phyloP scores from a whole-genome alignment of 2,329 filamentous ascomycete genomes.

The Alternaria infectoria region DNA sequence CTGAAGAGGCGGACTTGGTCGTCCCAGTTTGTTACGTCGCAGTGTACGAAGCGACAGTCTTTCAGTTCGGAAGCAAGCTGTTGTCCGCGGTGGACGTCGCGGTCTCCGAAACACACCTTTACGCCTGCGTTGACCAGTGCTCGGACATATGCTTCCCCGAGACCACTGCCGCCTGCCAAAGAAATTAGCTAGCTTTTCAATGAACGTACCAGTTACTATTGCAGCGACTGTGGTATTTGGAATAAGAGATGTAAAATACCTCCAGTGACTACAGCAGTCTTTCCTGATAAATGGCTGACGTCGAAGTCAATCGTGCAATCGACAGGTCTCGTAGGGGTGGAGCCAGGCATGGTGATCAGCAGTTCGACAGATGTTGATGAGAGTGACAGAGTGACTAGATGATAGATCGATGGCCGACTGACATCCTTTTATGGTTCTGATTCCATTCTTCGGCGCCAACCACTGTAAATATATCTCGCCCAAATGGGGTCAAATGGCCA shows the following conservation, averaged over 20 bases:
- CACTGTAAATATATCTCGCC: background rate
- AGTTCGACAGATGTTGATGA: background rate
- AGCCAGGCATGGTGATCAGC: background rate
- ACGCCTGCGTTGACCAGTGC: background rate
- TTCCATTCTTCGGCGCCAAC: background rate
- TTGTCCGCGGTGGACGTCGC: background rate
- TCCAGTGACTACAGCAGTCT: background rate
- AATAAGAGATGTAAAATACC: background rate
- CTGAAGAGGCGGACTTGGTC: constrained; percentile 10
- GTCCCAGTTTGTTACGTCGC: constrained; percentile 16
- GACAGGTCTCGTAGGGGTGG: background rate
- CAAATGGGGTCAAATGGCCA: background rate
- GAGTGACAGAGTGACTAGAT: background rate
- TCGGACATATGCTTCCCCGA: background rate
- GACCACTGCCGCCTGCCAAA: background rate
- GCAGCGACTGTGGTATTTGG: background rate
- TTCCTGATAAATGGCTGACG: background rate
- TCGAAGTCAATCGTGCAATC: background rate
- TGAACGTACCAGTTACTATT: background rate
- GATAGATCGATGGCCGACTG: background rate
- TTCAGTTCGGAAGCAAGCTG: background rate
- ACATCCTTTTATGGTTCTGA: background rate
- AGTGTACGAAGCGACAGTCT: constrained; percentile 3
- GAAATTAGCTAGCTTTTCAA: background rate
- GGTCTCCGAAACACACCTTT: background rate